Evolutionary conservation across 2,329 filamentous ascomycete genomes (phyloP), one percentile per base, ranked within the genome.

Genomic region (Penicillium sclerotiorum): DNA sequence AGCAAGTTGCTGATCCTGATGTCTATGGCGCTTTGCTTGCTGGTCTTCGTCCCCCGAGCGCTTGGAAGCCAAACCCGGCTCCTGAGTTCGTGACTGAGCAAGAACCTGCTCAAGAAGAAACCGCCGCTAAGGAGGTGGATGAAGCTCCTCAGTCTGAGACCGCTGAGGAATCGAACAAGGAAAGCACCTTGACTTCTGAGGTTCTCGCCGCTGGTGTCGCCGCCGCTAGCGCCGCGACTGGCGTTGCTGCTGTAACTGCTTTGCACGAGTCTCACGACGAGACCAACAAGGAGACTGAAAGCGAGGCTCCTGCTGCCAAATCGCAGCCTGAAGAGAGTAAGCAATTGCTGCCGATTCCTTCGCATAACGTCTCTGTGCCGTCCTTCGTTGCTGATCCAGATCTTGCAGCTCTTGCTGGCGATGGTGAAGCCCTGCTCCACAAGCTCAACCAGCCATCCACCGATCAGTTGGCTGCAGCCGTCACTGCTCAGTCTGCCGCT

Each of bases 401-500:
- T 42, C 63, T 67, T 42, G 57, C 60, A 61, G 60, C 65, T 13
- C 63, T 67, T 43, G 63, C 65, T 44, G 63, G 57, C 7, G 66
- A 70, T 45, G 59, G 65, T n/a, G 67, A 67, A 49, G 61, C 67
- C 38, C 60, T 67, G 18, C 62, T 69, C 20, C 61, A 52, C 38
- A 60, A 66, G 40, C 61, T 69, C 35, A 62, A 65, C 30, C 52
- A 60, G 30, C 66, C 67, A 3, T 67, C 66, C 9, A 63, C 63
- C 17, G 64, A 68, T 23, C 59, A 65, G 32, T 41, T 66, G 35
- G 45, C 60, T 22, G 46, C 59, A 18, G 53, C 54, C 94, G 80
- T 95, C 89, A 76, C 95, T 94, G 86, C 95, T 95, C 83, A 96
- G 95, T 94, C 80, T n/a, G n/a, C n/a, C 93, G 90, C 46, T 88